Base-by-base conservation (phyloP, 2,329 filamentous ascomycete genomes). In the Exutisphaerella laricina region DNA sequence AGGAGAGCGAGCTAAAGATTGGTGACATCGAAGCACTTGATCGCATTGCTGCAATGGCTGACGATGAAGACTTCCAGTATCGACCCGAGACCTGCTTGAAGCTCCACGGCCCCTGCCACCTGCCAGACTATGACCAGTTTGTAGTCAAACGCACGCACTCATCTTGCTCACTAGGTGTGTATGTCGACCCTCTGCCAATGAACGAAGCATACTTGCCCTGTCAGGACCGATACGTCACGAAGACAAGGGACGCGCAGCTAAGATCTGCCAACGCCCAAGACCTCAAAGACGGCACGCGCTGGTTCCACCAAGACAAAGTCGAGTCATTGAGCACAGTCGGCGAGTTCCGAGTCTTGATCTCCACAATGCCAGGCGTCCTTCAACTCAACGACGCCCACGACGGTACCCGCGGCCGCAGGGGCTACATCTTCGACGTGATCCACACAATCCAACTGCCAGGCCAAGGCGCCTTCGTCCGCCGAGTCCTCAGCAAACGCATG, bases 301-400 rank as follows among this genome's bases (percentile, higher is more conserved):
- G 43, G 43, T 45, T 45, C 18, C 43, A 41, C 32, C 43, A 45
- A 20, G 30, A 37, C 25, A 36, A 31, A 12, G 36, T 41, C 4
- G 7, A 18, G 10, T 28, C 30, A 3, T 23, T 45, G 14, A 23
- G 29, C 22, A 21, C 12, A n/a, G 40, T 22, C 17, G 43, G 43
- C 10, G 43, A 45, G 31, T 41, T 45, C 14, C 17, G 37, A 12
- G 25, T 45, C 3, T 28, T 45, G 21, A 37, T 45, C 23, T 25
- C 18, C 10, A 45, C 37, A 3, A 8, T 45, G 13, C 31, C 43
- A 23, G 36, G 28, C 13, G 26, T 12, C 6, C 12, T 26, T 6
- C 23, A 26, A 12, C 6, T 7, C 6, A 12, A 26, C 23, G 23
- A 12, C 6, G 12, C 23, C 6, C 6, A 13, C 3, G 10, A 28